Base-by-base conservation (phyloP, 225 moss, liverwort and hornwort species). In the Bryoerythrophyllum caledonicum region DNA sequence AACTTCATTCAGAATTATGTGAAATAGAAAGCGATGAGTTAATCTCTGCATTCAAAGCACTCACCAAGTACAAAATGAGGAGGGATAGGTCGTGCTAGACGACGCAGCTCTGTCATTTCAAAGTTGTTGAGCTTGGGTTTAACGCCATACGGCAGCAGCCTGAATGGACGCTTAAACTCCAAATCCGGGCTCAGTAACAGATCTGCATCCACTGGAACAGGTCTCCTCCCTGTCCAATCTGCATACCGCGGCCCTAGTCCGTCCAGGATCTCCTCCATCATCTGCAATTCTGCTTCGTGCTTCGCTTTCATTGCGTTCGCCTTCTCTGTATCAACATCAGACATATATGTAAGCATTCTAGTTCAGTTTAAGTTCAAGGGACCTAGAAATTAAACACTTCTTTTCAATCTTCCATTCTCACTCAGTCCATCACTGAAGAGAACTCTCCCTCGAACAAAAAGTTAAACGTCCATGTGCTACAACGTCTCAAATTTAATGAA, bases 41-140 rank as follows among this genome's bases (percentile, higher is more conserved):
- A 40, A 40, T 3, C 27, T 71, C 20, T 41, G 43, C 51, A 83
- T 65, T 48, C 63, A 26, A 70, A 34, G 41, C 70, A 75, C 73
- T 64, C 85, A 93, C 99, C 95, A 79, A 99, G 91, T 51, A 93
- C 95, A 82, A 99, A 99, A 72, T 99, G 99, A 55, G 95, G 95
- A 60, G 95, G 95, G 17, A 99, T 60, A 43, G 93, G 95, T 61
- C 95, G 87, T 56, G 89, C 87, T 53, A 95, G 89, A 63, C 82
- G 91, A 17, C 99, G 90, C 80, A 99, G 74, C 56, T 95, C 91
- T 64, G 99, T 99, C 88, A 95, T 65, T 79, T 99, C 99, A 61
- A 82, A 80, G 74, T 99, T 91, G 20, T 84, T 87, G 40, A 99
- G 85, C 76, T 76, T 81, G 26, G 95, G 77, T 77, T 84, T 95